A percentile compares a stretch with the other conserved stretches of the same genome.
phyloP scores from a whole-genome alignment of 2,329 filamentous ascomycete species.

The Waltergamsia citrina region DNA sequence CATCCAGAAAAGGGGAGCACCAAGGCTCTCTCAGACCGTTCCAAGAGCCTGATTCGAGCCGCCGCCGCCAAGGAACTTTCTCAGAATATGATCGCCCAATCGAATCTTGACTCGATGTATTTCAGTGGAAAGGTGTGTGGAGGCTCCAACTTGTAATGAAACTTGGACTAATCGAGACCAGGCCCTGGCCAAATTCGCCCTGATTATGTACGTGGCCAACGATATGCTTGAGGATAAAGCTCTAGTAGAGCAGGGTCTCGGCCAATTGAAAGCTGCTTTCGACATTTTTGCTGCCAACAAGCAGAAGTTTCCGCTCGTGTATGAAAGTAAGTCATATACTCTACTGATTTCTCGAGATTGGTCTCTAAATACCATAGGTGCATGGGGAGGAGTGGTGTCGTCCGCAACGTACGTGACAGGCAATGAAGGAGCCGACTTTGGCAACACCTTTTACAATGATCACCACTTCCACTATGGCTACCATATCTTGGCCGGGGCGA shows the following conservation, averaged over 20 bases:
- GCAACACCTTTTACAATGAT: constrained; percentile 78
- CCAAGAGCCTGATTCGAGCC: constrained; percentile 48
- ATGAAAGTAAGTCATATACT: constrained; percentile 40
- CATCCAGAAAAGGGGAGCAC: constrained; percentile 40
- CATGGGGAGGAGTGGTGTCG: constrained; percentile 76
- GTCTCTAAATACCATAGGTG: constrained; percentile 26
- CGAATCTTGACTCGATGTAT: constrained; percentile 80
- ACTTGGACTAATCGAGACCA: constrained; percentile 18
- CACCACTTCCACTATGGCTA: constrained; percentile 78
- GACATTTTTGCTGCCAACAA: constrained; percentile 55
- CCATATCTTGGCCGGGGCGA: constrained; percentile 76
- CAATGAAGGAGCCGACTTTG: constrained; percentile 70
- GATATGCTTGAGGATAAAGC: constrained; percentile 50
- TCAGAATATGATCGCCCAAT: constrained; percentile 65
- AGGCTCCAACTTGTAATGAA: too few relatives aligned
- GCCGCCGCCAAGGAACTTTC: constrained; percentile 64
- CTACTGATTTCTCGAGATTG: not conserved
- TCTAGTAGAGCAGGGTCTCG: constrained; percentile 48
- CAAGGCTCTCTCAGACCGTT: constrained; percentile 37
- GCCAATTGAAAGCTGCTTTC: constrained; percentile 57
- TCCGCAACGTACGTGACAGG: constrained; percentile 62
- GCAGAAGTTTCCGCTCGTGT: constrained; percentile 57
- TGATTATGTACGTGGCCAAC: constrained; percentile 54
- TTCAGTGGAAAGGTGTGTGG: constrained; percentile 68
- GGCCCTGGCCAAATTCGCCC: constrained; percentile 68